Evolutionary conservation across 331 rosid species (phyloP), one percentile per base, ranked within the genome.

Genomic region (Pyracantha coccinea): DNA sequence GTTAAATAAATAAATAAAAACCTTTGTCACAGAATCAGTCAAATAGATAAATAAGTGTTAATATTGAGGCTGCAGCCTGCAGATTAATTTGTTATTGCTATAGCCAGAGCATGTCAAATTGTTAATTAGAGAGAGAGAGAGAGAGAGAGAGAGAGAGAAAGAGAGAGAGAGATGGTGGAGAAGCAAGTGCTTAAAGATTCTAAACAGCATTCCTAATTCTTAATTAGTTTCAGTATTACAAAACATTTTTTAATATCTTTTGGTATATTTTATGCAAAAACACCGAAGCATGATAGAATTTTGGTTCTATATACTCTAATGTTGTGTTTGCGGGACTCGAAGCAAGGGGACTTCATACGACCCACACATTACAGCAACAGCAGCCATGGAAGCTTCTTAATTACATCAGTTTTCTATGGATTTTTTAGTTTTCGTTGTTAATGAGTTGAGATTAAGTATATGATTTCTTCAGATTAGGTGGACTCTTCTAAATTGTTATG

Each of bases 121-220:
- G 47, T 11, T 41, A 41, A 41, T 11, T 0, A 15, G 55, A 50
- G 55, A 14, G 54, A 15, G 54, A 0, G 54, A 15, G 54, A 47
- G 15, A 53, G 23, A 52, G 9, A 52, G 8, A 19, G 58, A 4
- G 54, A 32, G 38, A 31, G 33, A 31, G 33, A 32, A 10, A 8
- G 44, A 6, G 33, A 31, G 33, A 31, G 33, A 31, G 33, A 27
- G 13, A 41, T 57, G 66, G 52, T 69, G 72, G 74, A 52, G 29
- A 60, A 68, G 50, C 81, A 76, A 66, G 81, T 71, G 78, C 73
- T 55, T 10, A 19, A 44, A 55, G 81, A 76, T 71, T 72, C 69
- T 45, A 70, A 66, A 81, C 28, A 31, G 32, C 14, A 23, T 23
- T 53, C 58, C 58, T 53, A 53, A 53, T 19, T 53, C 21, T 17